Base-by-base conservation (phyloP, 768 basidiomycete genomes). In the Crassisporium funariophilum region DNA sequence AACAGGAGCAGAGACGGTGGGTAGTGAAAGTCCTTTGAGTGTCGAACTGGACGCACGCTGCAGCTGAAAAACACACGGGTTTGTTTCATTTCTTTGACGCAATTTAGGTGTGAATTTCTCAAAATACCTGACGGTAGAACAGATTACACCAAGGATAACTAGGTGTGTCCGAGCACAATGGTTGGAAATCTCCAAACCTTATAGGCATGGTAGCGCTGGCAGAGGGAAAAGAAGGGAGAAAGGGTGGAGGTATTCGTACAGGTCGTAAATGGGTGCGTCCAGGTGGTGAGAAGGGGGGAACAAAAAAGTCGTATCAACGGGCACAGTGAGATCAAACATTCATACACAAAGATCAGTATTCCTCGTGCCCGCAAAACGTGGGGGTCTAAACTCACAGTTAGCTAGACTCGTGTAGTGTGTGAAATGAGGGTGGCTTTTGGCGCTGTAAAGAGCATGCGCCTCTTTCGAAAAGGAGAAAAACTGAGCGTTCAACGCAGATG, bases 111-210 rank as follows among this genome's bases (percentile, higher is more conserved):
- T 5, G 15, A 13, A 22, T 22, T 21, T 23, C 12, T 21, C 29
- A 33, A 31, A 35, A 36, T 25, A 92, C 84, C 75, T 95, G 92
- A 49, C 81, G 80, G 70, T 93, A 93, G 72, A 95, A 95, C 56
- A 97, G 84, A 63, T 97, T 97, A 71, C 95, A 98, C 82, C 91
- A 89, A 0, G 94, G 82, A 61, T 95, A 88, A 36, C 86, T 88
- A 1, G 91, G 90, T 7, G 79, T 78, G 34, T 79, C 67, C 33
- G 73, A 69, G 65, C 91, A 92, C 41, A 88, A 71, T 15, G 79
- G 69, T 59, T 73, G 63, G 65, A 89, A 91, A 59, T 89, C 84
- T 49, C 88, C 88, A 63, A 91, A 90, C 53, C 69, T 70, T 53
- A 76, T 75, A 85, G 62, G 65, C 35, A 48, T 46, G 25, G 29